Evolutionary conservation across 305 asterid genomes (phyloP).

Genomic region (Solanum hybrid): DNA sequence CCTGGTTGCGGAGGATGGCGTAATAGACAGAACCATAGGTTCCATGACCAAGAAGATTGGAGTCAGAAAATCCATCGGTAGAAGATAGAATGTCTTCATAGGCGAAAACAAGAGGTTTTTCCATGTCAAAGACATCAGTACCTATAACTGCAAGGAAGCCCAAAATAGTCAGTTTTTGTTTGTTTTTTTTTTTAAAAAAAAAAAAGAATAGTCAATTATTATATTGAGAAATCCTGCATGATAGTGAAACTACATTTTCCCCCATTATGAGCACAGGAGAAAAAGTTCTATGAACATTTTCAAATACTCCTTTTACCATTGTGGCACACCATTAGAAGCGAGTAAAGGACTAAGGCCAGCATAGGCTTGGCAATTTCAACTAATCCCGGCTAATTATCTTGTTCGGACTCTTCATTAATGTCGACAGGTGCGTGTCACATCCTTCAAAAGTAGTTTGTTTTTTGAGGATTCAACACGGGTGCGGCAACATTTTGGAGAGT

Average conservation of each 20-base stretch:
- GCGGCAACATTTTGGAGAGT: neutral
- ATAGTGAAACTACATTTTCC: neutral
- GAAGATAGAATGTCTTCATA: slow-evolving; percentile 62
- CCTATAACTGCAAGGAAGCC: slow-evolving; percentile 57
- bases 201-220: neutral
- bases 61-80: slow-evolving; percentile 81
- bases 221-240: neutral
- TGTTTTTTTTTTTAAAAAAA: neutral
- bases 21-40: slow-evolving; percentile 85
- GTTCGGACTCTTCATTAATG: neutral
- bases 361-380: neutral
- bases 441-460: neutral
- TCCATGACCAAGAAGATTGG: slow-evolving; percentile 92
- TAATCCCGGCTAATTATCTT: neutral
- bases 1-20: slow-evolving; percentile 82
- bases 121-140: slow-evolving; percentile 75
- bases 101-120: slow-evolving; percentile 71
- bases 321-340: neutral
- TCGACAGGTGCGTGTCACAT: neutral
- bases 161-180: neutral
- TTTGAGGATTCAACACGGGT: neutral
- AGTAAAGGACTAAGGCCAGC: neutral
- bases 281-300: neutral
- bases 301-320: neutral
- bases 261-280: neutral